These are phyloP conservation scores for Zelopaecilomyces penicillatus DNA, from an alignment of 2,329 filamentous ascomycete species.

Conservation along the genomic window DNA sequence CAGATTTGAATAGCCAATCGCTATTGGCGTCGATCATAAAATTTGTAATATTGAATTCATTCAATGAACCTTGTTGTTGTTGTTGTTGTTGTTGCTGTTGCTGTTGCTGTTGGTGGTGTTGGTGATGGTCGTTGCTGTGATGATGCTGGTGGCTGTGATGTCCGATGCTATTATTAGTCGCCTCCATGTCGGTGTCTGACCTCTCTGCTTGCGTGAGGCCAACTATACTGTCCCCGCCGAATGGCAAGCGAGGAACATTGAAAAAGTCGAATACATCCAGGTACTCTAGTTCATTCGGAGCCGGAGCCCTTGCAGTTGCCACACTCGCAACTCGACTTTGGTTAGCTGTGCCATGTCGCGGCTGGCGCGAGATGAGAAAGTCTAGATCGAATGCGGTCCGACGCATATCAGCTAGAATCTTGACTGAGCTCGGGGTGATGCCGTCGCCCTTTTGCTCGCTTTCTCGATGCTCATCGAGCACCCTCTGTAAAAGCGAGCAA, in stretches of 20 bases:
- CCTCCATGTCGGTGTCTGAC: conserved; percentile 18
- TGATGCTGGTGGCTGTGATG: background rate
- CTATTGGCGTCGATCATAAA: conserved; percentile 67
- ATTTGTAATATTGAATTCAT: conserved; percentile 70
- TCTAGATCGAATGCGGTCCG: conserved; percentile 85
- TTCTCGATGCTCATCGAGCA: conserved; percentile 78
- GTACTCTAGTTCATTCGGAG: conserved; percentile 78
- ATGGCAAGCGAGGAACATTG: conserved; percentile 70
- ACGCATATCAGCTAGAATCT: conserved; percentile 85
- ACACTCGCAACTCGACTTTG: conserved; percentile 41
- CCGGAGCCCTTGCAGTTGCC: conserved; percentile 60
- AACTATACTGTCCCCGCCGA: conserved; percentile 30
- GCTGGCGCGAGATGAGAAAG: conserved; percentile 79
- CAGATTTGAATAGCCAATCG: conserved; percentile 64
- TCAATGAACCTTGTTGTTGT: conserved; percentile 24
- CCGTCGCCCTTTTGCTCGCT: conserved; percentile 66
- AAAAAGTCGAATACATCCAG: conserved; percentile 93
- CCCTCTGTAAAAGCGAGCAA: conserved; percentile 67
- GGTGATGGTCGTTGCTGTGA: too few relatives aligned
- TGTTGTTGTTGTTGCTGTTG: conserved; percentile 10
- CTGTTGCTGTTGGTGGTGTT: conserved; percentile 4
- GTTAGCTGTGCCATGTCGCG: conserved; percentile 35
- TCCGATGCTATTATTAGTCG: conserved; percentile 17
- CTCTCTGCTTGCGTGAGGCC: conserved; percentile 12
- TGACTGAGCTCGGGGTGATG: conserved; percentile 72